Base-by-base conservation (phyloP, 352 stramenopile species). In the Pythium chondricola region DNA sequence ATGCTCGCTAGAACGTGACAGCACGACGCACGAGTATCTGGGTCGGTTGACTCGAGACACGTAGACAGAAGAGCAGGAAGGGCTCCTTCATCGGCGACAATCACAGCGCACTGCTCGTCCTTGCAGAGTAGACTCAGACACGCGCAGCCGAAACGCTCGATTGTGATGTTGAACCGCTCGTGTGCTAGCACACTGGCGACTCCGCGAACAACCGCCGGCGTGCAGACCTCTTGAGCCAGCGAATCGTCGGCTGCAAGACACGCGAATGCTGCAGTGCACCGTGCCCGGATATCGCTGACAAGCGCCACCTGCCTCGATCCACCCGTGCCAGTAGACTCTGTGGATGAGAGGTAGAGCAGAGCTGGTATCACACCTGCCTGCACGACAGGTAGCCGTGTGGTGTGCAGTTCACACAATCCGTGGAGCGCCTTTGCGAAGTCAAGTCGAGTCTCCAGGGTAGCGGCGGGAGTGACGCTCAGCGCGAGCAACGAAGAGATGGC, bases 1-100 rank as follows among this genome's bases (percentile, higher is more conserved):
- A 89, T 71, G 37, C 74, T 88, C 2, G 80, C 80, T 14, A 91
- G 50, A 8, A 91, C 74, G 17, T 91, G 75, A 27, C 80, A 91
- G 17, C 78, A 87, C 0, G 66, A 86, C 0, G 71, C 77, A 27
- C 89, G 88, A 4, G 74, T 88, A 33, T 85, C 73, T 7, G 65
- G 37, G 36, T 91, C 77, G 26, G 67, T 51, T 2, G 73, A 83
- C 37, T 80, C 72, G 17, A 83, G 53, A 40, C 77, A 89, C 3
- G 73, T 83, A 2, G 63, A 47, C 2, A 91, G 50, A 3, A 91
- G 56, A 10, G 74, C 74, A n/a, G 79, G 52, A 13, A 89, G 61
- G 0, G 67, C 61, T 3, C 67, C 69, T 37, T 73, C 62, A 21
- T 77, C 62, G 0, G 74, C 60, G 29, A 89, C 75, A 16, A 86